Evolutionary conservation across 805 yeast genomes (phyloP).

Genomic region (Groenewaldozyma salmanticensis): DNA sequence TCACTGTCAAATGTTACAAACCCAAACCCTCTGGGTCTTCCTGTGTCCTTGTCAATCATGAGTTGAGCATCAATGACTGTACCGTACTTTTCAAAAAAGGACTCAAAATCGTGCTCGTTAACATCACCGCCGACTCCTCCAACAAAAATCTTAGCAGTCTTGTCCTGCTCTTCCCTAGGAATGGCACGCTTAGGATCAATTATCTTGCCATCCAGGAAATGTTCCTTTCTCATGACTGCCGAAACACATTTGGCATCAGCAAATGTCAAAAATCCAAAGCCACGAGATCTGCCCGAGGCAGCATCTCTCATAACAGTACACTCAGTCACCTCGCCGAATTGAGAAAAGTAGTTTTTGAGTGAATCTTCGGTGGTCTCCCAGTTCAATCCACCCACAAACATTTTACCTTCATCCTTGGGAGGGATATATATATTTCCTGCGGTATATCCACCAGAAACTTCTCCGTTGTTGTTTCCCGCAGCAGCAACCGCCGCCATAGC

Average conservation of each 20-base stretch:
- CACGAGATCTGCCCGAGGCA: conserved; percentile 80
- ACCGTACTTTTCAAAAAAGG: conserved; percentile 80
- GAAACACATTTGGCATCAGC: conserved; percentile 74
- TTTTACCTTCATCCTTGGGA: conserved; percentile 69
- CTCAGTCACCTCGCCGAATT: conserved; percentile 83
- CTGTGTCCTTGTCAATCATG: conserved; percentile 95
- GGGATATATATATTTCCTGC: conserved; percentile 39
- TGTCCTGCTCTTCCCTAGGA: conserved; percentile 94
- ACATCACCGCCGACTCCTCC: conserved; percentile 96
- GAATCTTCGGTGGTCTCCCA: conserved; percentile 96
- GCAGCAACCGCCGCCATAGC: conserved; percentile 1
- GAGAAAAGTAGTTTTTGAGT: conserved; percentile 67
- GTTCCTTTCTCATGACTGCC: conserved; percentile 76
- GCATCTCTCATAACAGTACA: conserved; percentile 89
- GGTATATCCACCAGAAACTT: conserved; percentile 17
- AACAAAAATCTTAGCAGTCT: conserved; percentile 91
- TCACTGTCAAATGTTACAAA: conserved; percentile 93
- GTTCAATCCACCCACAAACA: conserved; percentile 94
- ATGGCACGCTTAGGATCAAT: conserved; percentile 97
- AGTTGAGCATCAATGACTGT: conserved; percentile 89
- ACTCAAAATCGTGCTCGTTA: conserved; percentile 80
- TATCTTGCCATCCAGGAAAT: conserved; percentile 86
- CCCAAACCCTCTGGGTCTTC: conserved; percentile 94
- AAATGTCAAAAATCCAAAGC: conserved; percentile 90
- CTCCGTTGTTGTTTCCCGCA: conserved; percentile 5